phyloP scores from a whole-genome alignment of 202 grass and related monocot species.

The Schoenoplectus tabernaemontani region DNA sequence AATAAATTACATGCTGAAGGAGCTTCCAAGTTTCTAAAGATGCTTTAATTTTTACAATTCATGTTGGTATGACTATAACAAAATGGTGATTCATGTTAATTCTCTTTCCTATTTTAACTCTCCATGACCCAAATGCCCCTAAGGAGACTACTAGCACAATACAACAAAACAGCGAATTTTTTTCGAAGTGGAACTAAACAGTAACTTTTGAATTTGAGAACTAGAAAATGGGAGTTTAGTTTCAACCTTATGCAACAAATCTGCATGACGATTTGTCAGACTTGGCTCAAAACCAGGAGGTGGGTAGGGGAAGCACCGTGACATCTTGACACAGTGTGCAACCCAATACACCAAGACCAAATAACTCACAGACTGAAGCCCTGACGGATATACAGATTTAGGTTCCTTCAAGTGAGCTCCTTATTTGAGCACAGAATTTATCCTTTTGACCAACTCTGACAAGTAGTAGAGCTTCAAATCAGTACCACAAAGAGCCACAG shows the following conservation, averaged over 20 bases:
- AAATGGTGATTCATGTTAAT: background rate
- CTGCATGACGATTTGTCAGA: constrained; percentile 28
- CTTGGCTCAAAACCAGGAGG: constrained; percentile 51
- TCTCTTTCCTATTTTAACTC: background rate
- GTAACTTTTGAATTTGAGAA: background rate
- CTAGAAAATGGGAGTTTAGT: background rate
- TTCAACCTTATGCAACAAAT: constrained; percentile 52
- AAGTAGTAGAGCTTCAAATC: constrained; percentile 16
- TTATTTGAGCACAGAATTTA: constrained; percentile 1
- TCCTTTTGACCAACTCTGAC: constrained; percentile 15
- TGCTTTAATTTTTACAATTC: background rate
- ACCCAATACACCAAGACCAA: constrained; percentile 20
- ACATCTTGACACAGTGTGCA: constrained; percentile 30
- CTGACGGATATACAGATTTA: constrained; percentile 1
- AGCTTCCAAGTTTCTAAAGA: background rate
- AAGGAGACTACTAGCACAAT: background rate
- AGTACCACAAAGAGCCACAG: constrained; percentile 15
- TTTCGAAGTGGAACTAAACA: background rate
- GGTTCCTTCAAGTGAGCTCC: background rate
- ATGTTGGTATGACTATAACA: background rate
- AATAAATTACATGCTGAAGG: background rate
- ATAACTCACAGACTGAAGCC: constrained; percentile 6
- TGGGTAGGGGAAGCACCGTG: constrained; percentile 60
- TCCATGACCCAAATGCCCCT: background rate
- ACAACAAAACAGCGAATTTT: background rate